phyloP scores from a whole-genome alignment of 139 green algal genomes.

The Volvox reticuliferus region DNA sequence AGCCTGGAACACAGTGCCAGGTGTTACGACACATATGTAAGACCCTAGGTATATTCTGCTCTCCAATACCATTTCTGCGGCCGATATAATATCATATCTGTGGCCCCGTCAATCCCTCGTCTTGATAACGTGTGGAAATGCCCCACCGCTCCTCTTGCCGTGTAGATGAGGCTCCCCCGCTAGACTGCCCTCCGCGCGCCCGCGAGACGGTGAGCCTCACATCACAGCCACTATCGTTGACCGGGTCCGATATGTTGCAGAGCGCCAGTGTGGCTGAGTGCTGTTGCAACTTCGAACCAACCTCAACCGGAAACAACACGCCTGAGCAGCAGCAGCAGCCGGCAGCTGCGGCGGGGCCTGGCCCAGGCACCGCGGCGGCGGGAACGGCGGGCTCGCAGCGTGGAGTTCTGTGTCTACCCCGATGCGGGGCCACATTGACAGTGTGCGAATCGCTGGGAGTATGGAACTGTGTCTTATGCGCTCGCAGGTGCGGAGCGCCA shows the following conservation, averaged over 20 bases:
- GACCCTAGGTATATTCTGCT: too few relatives aligned
- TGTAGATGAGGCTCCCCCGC: background rate
- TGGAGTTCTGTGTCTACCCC: constrained; percentile 2
- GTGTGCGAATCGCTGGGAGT: background rate
- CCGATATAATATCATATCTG: background rate
- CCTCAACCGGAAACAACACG: background rate
- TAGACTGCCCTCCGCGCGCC: background rate
- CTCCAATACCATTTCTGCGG: too few relatives aligned
- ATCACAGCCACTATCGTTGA: background rate
- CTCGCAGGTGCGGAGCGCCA: constrained; percentile 1
- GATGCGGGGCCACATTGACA: constrained; percentile 14
- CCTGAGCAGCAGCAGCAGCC: background rate
- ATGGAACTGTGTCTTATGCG: constrained; percentile 23
- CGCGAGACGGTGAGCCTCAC: constrained; percentile 16
- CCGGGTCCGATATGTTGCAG: background rate
- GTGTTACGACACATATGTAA: too few relatives aligned
- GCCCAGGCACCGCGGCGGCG: background rate
- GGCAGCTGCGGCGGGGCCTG: background rate
- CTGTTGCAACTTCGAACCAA: background rate
- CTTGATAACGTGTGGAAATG: background rate
- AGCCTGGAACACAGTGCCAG: too few relatives aligned
- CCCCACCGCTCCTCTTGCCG: background rate
- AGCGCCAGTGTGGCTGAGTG: constrained; percentile 10
- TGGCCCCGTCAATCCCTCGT: too few relatives aligned
- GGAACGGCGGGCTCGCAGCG: background rate